These are phyloP conservation scores for Scheffersomyces titani DNA, from an alignment of 1,139 yeast genomes.

Conservation along the genomic window DNA sequence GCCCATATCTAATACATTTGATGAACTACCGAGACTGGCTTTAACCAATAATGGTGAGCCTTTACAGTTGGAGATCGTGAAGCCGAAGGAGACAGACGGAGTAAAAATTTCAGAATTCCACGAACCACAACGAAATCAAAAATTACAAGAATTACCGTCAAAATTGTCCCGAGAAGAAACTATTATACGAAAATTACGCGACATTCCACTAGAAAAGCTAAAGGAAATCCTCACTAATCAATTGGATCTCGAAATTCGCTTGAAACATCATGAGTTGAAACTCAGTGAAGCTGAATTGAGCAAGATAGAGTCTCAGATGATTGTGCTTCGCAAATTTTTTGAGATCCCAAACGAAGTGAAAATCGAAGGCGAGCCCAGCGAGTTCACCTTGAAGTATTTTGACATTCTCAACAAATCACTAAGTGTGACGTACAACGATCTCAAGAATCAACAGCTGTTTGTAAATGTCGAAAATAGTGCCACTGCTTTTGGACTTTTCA, in stretches of 20 bases:
- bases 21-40: neutral
- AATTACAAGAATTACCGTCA: neutral
- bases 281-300: slow-evolving; percentile 63
- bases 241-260: slow-evolving; percentile 67
- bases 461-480: slow-evolving; percentile 2
- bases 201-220: slow-evolving; percentile 39
- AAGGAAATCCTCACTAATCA: slow-evolving; percentile 47
- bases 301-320: slow-evolving; percentile 63
- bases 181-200: slow-evolving; percentile 26
- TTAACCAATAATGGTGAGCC: neutral
- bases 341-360: slow-evolving; percentile 43
- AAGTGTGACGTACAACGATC: slow-evolving; percentile 32
- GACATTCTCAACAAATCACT: slow-evolving; percentile 38
- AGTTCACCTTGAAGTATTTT: slow-evolving; percentile 51
- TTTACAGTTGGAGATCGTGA: neutral
- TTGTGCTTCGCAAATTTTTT: slow-evolving; percentile 54
- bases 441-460: slow-evolving; percentile 8
- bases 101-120: neutral
- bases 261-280: slow-evolving; percentile 67
- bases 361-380: slow-evolving; percentile 47
- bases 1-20: neutral
- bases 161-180: slow-evolving; percentile 4
- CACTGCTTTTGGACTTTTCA: slow-evolving; percentile 7
- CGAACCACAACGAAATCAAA: neutral
- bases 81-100: neutral